These are phyloP conservation scores for Conticribra weissflogii DNA, from an alignment of 108 stramenopile genomes.

Conservation along the genomic window DNA sequence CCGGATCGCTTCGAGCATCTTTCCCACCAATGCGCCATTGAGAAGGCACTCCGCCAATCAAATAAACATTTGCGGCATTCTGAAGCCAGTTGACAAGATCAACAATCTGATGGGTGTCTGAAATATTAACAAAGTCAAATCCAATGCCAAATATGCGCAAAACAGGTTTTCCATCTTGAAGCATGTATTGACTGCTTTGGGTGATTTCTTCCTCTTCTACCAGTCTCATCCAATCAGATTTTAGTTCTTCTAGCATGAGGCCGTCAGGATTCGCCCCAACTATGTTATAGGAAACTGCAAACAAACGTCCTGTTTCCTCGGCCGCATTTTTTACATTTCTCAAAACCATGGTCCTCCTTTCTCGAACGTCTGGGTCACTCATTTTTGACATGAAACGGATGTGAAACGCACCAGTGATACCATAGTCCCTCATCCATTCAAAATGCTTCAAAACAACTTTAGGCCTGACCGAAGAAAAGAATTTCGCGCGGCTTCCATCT, in stretches of 20 bases:
- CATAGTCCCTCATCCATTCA: constrained; percentile 51
- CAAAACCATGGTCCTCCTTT: constrained; percentile 42
- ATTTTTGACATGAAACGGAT: constrained; percentile 40
- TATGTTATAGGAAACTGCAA: constrained; percentile 56
- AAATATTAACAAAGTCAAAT: constrained; percentile 19
- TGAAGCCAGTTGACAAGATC: constrained; percentile 46
- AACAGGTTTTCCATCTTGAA: constrained; percentile 42
- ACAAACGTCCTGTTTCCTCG: constrained; percentile 40
- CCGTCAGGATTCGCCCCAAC: constrained; percentile 13
- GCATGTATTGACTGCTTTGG: constrained; percentile 37
- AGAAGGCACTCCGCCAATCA: constrained; percentile 45
- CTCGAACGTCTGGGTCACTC: neutral
- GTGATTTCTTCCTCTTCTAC: constrained; percentile 50
- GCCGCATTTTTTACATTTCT: constrained; percentile 43
- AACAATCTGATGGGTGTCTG: constrained; percentile 12
- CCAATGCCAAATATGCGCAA: constrained; percentile 40
- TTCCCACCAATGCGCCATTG: constrained; percentile 27
- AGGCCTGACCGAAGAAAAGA: constrained; percentile 35
- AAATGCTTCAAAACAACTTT: constrained; percentile 51
- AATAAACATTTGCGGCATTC: constrained; percentile 24
- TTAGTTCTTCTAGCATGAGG: constrained; percentile 33
- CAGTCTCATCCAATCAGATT: constrained; percentile 49
- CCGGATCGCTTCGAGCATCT: constrained; percentile 20
- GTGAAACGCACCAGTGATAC: constrained; percentile 48
- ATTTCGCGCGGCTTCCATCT: constrained; percentile 40